Conservation (phyloP, 2,329 filamentous ascomycete species). For the Stachybotrys elegans region DNA sequence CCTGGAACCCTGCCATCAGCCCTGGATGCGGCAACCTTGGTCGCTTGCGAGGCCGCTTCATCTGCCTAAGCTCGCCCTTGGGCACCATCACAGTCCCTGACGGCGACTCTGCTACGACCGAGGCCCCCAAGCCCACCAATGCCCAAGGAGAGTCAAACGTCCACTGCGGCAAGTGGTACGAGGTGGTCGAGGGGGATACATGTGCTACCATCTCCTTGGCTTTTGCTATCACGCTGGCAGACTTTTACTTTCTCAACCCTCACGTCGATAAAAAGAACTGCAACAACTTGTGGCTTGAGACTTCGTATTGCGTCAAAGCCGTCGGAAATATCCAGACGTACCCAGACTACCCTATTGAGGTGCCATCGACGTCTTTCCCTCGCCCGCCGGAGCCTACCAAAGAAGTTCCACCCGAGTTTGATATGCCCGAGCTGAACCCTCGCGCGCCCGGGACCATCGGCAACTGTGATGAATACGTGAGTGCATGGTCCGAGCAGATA, state of each 20-base stretch:
- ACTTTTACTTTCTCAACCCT: constrained; percentile 10
- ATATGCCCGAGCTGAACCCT: background rate
- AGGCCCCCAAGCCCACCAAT: background rate
- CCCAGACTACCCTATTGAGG: constrained; percentile 5
- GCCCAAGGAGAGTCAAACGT: background rate
- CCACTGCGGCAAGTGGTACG: background rate
- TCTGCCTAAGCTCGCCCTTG: background rate
- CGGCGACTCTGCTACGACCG: background rate
- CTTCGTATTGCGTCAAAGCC: constrained; percentile 7
- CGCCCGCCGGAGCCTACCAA: background rate
- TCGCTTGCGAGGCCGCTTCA: background rate
- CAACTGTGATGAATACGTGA: background rate
- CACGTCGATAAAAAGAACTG: constrained; percentile 3
- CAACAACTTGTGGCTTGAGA: constrained; percentile 5
- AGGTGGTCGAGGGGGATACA: background rate
- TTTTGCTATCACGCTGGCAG: constrained; percentile 4
- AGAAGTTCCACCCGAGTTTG: background rate
- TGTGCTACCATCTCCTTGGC: constrained; percentile 1
- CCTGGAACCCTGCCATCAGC: background rate
- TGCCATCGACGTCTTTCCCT: background rate
- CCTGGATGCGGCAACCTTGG: background rate
- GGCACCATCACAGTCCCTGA: background rate
- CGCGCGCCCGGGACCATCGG: background rate
- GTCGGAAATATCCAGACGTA: constrained; percentile 9
- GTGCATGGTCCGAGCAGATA: background rate